Percentiles rank a stretch among this genome's conserved stretches.
phyloP scores from a whole-genome alignment of 2,329 filamentous ascomycete species.

The Ophiostoma angusticollis region DNA sequence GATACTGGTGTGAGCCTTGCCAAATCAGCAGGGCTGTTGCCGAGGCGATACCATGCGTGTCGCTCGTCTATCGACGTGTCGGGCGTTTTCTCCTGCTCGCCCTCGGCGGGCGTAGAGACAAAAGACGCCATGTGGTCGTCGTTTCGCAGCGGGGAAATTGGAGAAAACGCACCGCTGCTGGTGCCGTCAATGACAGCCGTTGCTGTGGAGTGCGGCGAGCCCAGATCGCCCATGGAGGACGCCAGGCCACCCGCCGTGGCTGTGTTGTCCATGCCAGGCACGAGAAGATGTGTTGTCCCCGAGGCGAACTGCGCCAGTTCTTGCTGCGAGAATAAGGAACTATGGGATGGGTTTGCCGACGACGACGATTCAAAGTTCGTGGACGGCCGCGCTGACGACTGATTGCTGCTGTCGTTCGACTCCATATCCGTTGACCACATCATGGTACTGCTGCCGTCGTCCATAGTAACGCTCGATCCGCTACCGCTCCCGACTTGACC shows the following conservation, averaged over 20 bases:
- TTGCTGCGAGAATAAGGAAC: conserved; percentile 1
- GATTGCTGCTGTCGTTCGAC: conserved; percentile 3
- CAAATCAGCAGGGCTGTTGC: background rate
- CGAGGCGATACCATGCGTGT: conserved; percentile 3
- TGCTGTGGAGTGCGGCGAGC: background rate
- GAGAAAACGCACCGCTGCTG: background rate
- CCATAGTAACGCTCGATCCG: background rate
- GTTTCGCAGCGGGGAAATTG: background rate
- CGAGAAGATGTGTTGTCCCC: background rate
- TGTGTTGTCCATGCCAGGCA: background rate
- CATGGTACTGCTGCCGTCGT: conserved; percentile 2
- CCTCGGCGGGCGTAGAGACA: conserved; percentile 3
- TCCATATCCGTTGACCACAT: conserved; percentile 9
- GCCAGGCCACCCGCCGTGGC: background rate
- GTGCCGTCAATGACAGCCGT: background rate
- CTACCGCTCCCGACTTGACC: background rate
- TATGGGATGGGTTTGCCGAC: conserved; percentile 4
- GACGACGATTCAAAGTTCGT: conserved; percentile 4
- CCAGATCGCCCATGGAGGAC: background rate
- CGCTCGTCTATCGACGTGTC: conserved; percentile 2
- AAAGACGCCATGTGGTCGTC: conserved; percentile 5
- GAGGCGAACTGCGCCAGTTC: background rate
- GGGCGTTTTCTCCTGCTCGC: background rate
- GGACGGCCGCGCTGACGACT: conserved; percentile 5
- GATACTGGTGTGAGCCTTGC: conserved; percentile 3